Percentiles rank a stretch among this genome's conserved stretches.
These are phyloP conservation scores for Dendrocalamus latiflorus DNA, from an alignment of 202 grass and related monocot species.

Conservation along the genomic window DNA sequence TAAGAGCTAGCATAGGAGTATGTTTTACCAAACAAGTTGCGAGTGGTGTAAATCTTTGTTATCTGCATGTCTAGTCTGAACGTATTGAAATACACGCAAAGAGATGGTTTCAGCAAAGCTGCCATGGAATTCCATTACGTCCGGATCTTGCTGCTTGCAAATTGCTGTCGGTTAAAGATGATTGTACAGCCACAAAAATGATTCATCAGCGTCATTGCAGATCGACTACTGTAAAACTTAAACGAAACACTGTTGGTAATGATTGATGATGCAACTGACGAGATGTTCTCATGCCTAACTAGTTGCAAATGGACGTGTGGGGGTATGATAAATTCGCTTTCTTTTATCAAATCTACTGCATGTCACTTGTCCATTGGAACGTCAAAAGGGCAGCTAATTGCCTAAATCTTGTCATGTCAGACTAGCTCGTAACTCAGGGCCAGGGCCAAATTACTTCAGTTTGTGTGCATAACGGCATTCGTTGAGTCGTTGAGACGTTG, in stretches of 20 bases:
- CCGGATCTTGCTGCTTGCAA: neutral
- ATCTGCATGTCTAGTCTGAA: neutral
- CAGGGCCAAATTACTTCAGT: neutral
- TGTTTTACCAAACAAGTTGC: neutral
- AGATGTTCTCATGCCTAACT: neutral
- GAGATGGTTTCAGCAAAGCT: neutral
- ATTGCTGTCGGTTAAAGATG: neutral
- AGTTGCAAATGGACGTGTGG: constrained; percentile 17
- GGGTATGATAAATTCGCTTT: too few species aligned
- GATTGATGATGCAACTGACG: neutral
- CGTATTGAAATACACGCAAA: neutral
- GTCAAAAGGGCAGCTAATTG: neutral
- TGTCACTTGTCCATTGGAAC: constrained; percentile 33
- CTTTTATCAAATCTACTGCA: too few species aligned
- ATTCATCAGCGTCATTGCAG: neutral
- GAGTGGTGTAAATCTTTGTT: neutral
- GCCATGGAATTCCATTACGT: neutral
- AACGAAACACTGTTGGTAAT: neutral
- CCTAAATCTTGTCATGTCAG: neutral
- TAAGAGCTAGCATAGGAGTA: neutral
- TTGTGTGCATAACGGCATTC: neutral
- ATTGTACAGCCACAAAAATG: neutral
- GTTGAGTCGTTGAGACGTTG: too few species aligned
- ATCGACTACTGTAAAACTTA: neutral
- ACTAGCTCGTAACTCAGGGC: neutral